Base-by-base conservation (phyloP, 2,329 filamentous ascomycete genomes). In the Neopestalotiopsis sp. region DNA sequence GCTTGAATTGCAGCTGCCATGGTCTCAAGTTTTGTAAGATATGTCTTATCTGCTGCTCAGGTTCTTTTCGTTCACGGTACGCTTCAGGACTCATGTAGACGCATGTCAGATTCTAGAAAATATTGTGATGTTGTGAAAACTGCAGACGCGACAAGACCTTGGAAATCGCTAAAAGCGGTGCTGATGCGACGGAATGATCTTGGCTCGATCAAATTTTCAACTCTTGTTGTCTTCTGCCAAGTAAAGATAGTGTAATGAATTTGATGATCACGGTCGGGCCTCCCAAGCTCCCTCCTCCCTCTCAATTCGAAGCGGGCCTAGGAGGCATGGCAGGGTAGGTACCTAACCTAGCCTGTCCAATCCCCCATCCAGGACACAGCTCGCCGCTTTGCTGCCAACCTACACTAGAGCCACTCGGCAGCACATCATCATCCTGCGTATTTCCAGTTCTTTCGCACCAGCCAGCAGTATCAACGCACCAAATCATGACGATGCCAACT, bases 401-500 rank as follows among this genome's bases (percentile, higher is more conserved):
- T 42, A 63, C 58, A 34, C 61, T 24, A 17, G 34, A 28, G 40
- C 32, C 62, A 49, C 62, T 7, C 34, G 34, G 34, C 34, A 65
- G 38, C 62, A 65, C 62, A 65, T 34, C 62, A 62, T 34, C 57
- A 30, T 30, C 57, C 24, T 32, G 30, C 34, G 20, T 63, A 13
- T 49, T 40, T 53, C 42, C n/a, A 65, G 62, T 24, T 38, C 62
- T 32, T 65, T 24, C n/a, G n/a, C 24, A 53, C 13, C 40, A 45
- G 34, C 32, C 20, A 53, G 20, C 34, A 20, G 20, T 12, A 28
- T 24, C 24, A 49, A 65, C 62, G 62, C 38, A 65, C 24, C 62
- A 65, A 53, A 28, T 34, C 59, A 66, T 66, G 49, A 45, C 63
- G 63, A 66, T 66, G 49, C 63, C 45, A 57, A 40, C 63, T 24